Conservation (phyloP, 768 basidiomycete genomes). For the Clavaria fumosa region DNA sequence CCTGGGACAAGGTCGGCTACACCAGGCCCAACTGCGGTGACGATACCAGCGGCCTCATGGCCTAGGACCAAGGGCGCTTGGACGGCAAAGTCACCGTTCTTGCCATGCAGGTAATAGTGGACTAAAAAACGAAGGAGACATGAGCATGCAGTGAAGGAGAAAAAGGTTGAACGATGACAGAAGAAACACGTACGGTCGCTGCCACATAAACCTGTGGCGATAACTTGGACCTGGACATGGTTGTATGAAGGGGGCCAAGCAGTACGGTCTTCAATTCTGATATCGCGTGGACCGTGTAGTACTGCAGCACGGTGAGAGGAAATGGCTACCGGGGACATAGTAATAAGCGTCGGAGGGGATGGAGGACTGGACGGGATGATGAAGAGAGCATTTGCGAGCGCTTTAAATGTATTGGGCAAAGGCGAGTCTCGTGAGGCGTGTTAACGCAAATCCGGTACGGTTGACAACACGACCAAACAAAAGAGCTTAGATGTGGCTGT, state of each 20-base stretch:
- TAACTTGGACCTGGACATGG: slow-evolving; percentile 67
- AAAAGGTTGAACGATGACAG: too few species aligned
- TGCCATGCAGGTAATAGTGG: slow-evolving; percentile 80
- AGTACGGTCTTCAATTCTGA: slow-evolving; percentile 62
- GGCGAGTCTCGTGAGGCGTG: background rate
- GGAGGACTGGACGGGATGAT: slow-evolving; percentile 11
- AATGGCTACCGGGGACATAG: slow-evolving; percentile 30
- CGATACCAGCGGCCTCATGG: slow-evolving; percentile 81
- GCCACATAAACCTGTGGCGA: slow-evolving; percentile 84
- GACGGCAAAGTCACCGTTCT: slow-evolving; percentile 86
- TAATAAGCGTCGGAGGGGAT: slow-evolving; percentile 9
- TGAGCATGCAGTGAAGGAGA: slow-evolving; percentile 1
- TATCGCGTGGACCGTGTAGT: slow-evolving; percentile 70
- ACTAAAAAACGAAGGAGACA: slow-evolving; percentile 29
- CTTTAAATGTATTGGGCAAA: slow-evolving; percentile 11
- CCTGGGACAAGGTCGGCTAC: slow-evolving; percentile 52
- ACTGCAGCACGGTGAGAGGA: slow-evolving; percentile 57
- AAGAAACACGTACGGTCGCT: slow-evolving; percentile 56
- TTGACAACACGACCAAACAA: too few species aligned
- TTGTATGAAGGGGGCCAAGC: slow-evolving; percentile 56
- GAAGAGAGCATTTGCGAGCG: slow-evolving; percentile 9
- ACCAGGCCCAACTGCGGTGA: slow-evolving; percentile 70
- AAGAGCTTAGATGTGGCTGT: too few species aligned
- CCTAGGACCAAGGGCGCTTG: slow-evolving; percentile 81
- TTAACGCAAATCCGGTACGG: too few species aligned